Percentiles rank a stretch among this genome's conserved stretches.
Evolutionary conservation across 192 early-diverging fungal species (phyloP).

Genomic region (Coemansia sp.): DNA sequence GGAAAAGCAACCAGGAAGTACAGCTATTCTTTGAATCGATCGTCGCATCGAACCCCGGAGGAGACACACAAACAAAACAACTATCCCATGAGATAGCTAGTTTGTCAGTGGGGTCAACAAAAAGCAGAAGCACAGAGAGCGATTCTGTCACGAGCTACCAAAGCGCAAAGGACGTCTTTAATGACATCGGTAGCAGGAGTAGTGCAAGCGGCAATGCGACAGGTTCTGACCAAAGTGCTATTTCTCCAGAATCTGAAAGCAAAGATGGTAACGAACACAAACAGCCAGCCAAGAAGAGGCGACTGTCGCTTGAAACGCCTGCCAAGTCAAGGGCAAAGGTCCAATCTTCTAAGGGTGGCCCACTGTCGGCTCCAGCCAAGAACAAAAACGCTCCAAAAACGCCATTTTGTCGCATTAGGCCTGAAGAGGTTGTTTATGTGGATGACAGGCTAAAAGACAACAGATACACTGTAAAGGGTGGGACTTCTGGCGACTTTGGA

Average conservation of each 20-base stretch:
- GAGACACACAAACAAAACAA: neutral
- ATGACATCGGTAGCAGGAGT: neutral
- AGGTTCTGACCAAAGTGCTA: constrained; percentile 3
- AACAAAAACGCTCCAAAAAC: constrained; percentile 42
- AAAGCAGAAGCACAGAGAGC: constrained; percentile 31
- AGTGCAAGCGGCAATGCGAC: constrained; percentile 13
- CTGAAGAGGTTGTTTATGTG: constrained; percentile 76
- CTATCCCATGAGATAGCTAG: neutral
- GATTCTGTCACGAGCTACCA: constrained; percentile 25
- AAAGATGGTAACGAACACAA: constrained; percentile 17
- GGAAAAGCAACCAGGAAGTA: constrained; percentile 28
- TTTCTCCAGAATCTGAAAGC: constrained; percentile 9
- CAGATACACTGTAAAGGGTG: constrained; percentile 70
- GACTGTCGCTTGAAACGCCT: constrained; percentile 34
- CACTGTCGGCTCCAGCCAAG: constrained; percentile 13
- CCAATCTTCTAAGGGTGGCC: neutral
- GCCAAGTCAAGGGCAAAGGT: constrained; percentile 10
- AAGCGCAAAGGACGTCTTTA: constrained; percentile 14
- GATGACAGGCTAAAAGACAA: constrained; percentile 87
- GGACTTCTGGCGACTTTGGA: constrained; percentile 74
- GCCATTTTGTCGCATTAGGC: constrained; percentile 82
- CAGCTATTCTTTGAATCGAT: constrained; percentile 32
- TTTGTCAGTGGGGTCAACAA: neutral
- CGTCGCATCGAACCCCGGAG: neutral
- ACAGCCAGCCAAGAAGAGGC: constrained; percentile 48